Conservation (phyloP, 148 eudicot species). For the Fagopyrum esculentum region DNA sequence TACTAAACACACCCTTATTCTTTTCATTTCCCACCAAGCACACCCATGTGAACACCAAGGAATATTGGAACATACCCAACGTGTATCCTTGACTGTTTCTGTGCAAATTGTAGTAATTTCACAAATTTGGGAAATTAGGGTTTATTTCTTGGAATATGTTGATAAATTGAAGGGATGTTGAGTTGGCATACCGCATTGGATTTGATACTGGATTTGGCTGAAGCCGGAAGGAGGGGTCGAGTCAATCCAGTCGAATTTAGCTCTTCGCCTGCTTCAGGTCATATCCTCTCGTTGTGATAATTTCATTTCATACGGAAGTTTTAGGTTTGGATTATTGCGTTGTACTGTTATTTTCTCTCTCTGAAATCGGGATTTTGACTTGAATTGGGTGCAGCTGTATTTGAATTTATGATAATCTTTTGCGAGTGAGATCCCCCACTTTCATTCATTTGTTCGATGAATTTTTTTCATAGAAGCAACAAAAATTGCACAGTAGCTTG, state of each 20-base stretch:
- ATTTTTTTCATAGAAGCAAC: neutral
- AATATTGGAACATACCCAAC: neutral
- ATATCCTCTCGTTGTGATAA: neutral
- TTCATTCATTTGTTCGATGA: neutral
- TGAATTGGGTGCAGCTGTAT: neutral
- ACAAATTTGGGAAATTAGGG: conserved; percentile 1
- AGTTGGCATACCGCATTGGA: neutral
- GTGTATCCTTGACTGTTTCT: neutral
- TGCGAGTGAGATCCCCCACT: neutral
- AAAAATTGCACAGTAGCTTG: neutral
- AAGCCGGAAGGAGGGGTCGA: neutral
- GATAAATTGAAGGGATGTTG: neutral
- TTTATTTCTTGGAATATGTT: neutral
- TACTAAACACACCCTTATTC: too few species aligned
- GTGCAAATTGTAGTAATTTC: neutral
- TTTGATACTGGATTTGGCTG: neutral
- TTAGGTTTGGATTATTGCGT: neutral
- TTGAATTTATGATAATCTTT: neutral
- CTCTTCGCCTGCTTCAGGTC: neutral
- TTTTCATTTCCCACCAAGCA: too few species aligned
- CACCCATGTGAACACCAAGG: too few species aligned
- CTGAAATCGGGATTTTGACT: neutral
- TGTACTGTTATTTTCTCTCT: neutral
- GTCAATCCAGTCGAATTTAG: neutral
- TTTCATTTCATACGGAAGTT: neutral